Conservation (phyloP, 2,329 filamentous ascomycete species). For the Alternaria burnsii region DNA sequence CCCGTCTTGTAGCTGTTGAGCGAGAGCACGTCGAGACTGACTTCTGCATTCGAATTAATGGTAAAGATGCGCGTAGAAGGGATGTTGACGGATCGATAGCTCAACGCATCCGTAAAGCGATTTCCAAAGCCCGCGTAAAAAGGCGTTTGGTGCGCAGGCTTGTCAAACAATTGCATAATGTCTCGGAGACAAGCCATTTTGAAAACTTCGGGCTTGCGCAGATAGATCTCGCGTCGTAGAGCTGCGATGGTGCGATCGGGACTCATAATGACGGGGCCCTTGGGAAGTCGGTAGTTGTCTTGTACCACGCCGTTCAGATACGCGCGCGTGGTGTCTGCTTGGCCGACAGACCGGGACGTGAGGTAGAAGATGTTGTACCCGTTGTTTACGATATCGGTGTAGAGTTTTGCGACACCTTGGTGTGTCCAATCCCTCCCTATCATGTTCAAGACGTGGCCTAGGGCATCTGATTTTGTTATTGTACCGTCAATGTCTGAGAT, state of each 20-base stretch:
- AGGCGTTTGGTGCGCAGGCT: slow-evolving; percentile 70
- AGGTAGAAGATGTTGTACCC: slow-evolving; percentile 99
- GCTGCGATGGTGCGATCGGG: slow-evolving; percentile 96
- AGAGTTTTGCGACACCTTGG: slow-evolving; percentile 93
- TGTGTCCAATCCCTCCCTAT: slow-evolving; percentile 99
- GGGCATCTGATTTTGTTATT: slow-evolving; percentile 94
- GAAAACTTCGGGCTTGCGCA: slow-evolving; percentile 97
- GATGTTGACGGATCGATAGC: slow-evolving; percentile 95
- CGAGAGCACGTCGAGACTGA: slow-evolving; percentile 86
- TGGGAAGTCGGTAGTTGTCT: slow-evolving; percentile 84
- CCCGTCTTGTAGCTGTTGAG: slow-evolving; percentile 96
- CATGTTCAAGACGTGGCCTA: slow-evolving; percentile 94
- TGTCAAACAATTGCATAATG: slow-evolving; percentile 84
- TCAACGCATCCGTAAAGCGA: slow-evolving; percentile 92
- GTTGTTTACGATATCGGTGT: slow-evolving; percentile 92
- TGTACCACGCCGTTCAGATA: slow-evolving; percentile 92
- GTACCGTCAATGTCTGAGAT: slow-evolving; percentile 99
- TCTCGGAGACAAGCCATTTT: slow-evolving; percentile 98
- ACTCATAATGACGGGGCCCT: slow-evolving; percentile 92
- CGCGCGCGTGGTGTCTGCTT: slow-evolving; percentile 86
- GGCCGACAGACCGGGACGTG: slow-evolving; percentile 91
- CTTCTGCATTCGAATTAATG: slow-evolving; percentile 97
- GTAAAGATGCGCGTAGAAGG: slow-evolving; percentile 95
- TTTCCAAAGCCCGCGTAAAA: slow-evolving; percentile 99
- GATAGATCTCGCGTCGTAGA: slow-evolving; percentile 87